Conservation (phyloP, 2,329 filamentous ascomycete genomes). For the Verticillium zaregamsianum region DNA sequence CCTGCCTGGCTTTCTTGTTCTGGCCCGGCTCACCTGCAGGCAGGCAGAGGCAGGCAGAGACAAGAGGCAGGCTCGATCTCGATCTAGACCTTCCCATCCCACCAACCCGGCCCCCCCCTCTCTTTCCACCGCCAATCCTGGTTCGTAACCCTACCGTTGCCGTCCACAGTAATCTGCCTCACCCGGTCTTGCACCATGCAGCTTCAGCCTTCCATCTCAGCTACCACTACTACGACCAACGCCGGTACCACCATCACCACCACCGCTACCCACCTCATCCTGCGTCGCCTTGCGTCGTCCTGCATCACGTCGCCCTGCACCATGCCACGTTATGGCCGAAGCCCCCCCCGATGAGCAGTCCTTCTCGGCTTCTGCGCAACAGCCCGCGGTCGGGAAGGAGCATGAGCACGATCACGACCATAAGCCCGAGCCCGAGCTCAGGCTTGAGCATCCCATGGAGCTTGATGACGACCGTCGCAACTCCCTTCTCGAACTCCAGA, state of each 20-base stretch:
- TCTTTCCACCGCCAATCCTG: no score
- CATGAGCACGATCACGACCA: background rate
- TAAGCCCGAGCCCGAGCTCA: background rate
- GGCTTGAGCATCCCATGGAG: slow-evolving; percentile 51
- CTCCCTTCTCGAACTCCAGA: slow-evolving; percentile 15
- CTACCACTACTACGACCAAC: background rate
- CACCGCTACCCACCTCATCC: background rate
- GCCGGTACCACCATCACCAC: background rate
- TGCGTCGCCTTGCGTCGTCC: background rate
- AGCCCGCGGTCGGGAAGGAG: no score
- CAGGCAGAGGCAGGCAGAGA: no score
- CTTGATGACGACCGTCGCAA: slow-evolving; percentile 1
- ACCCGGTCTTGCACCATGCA: no score
- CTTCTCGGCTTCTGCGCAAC: background rate
- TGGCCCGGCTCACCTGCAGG: background rate
- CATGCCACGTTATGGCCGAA: background rate
- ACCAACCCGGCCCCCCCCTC: no score
- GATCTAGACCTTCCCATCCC: no score
- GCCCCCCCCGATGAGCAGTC: background rate
- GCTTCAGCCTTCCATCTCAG: background rate
- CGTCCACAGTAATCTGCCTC: no score
- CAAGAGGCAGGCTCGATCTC: no score
- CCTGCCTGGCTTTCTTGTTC: background rate
- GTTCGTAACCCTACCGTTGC: no score
- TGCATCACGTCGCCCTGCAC: background rate